Percentiles rank a stretch among this genome's conserved stretches.
phyloP scores from a whole-genome alignment of 768 basidiomycete species.

The Tricholoma hemisulphureum region DNA sequence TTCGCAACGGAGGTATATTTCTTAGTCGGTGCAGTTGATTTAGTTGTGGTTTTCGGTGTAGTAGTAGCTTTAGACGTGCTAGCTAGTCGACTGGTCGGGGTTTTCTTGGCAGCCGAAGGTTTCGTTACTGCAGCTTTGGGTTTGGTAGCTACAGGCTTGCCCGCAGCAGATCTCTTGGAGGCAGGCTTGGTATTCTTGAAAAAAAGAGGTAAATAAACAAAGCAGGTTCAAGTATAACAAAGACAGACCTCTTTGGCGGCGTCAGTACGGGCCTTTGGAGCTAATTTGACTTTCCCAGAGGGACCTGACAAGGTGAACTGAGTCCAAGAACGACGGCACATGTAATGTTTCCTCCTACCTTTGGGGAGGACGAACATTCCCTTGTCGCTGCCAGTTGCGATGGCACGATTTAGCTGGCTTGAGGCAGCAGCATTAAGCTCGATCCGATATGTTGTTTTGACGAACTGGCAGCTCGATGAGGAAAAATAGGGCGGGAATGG shows the following conservation, averaged over 20 bases:
- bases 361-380: slow-evolving; percentile 51
- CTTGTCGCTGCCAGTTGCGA: slow-evolving; percentile 52
- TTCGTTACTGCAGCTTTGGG: slow-evolving; percentile 20
- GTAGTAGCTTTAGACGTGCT: slow-evolving; percentile 3
- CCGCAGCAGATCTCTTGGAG: slow-evolving; percentile 37
- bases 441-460: slow-evolving; percentile 81
- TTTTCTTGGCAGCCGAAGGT: slow-evolving; percentile 20
- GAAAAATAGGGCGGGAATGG: slow-evolving; percentile 10
- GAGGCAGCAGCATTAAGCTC: slow-evolving; percentile 70
- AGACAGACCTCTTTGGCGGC: slow-evolving; percentile 49
- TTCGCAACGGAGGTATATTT: slow-evolving; percentile 24
- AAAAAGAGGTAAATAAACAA: slow-evolving; percentile 1
- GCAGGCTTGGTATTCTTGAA: slow-evolving; percentile 42
- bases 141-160: slow-evolving; percentile 31
- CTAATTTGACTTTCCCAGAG: slow-evolving; percentile 39
- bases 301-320: slow-evolving; percentile 22
- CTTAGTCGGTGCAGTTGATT: slow-evolving; percentile 19
- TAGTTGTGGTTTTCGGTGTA: slow-evolving; percentile 21
- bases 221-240: slow-evolving; percentile 4
- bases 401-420: slow-evolving; percentile 80
- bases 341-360: slow-evolving; percentile 29
- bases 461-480: slow-evolving; percentile 49
- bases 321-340: slow-evolving; percentile 4
- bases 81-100: neutral
- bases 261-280: slow-evolving; percentile 61